Percentiles rank a stretch among this genome's conserved stretches.
Evolutionary conservation across 306 rosid species (phyloP).

Genomic region (Leucaena leucocephala): DNA sequence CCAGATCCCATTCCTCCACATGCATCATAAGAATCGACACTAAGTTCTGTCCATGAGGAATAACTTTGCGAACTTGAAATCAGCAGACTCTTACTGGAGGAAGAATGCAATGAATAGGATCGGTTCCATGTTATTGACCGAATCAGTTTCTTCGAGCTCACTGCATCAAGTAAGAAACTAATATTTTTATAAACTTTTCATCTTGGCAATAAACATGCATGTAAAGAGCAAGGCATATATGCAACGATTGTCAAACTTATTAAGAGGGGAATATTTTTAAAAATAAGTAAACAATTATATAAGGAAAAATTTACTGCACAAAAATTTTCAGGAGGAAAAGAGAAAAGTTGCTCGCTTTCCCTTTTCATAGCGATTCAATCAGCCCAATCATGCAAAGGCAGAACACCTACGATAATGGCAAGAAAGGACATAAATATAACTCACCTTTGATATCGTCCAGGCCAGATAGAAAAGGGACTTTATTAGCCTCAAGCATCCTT

Average conservation of each 20-base stretch:
- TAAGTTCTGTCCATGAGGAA: not conserved
- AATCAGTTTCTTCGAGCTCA: slow-evolving; percentile 3
- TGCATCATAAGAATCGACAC: slow-evolving; percentile 2
- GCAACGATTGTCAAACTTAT: not conserved
- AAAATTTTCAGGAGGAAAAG: not conserved
- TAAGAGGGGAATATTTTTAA: not conserved
- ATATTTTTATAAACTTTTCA: not conserved
- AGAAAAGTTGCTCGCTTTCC: not conserved
- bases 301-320: not conserved
- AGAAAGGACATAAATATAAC: not conserved
- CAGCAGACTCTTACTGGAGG: slow-evolving; percentile 1
- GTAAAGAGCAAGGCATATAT: not conserved
- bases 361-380: not conserved
- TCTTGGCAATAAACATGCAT: not conserved
- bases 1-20: slow-evolving; percentile 21
- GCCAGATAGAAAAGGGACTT: not conserved
- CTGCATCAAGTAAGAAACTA: not conserved
- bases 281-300: not conserved
- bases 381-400: not conserved
- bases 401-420: not conserved
- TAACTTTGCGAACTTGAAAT: not conserved
- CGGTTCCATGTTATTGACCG: slow-evolving; percentile 11
- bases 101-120: not conserved
- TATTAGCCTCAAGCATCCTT: slow-evolving; percentile 21
- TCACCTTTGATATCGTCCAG: slow-evolving; percentile 17